phyloP scores from a whole-genome alignment of 441 rosid genomes.

The Adansonia madagascariensis region DNA sequence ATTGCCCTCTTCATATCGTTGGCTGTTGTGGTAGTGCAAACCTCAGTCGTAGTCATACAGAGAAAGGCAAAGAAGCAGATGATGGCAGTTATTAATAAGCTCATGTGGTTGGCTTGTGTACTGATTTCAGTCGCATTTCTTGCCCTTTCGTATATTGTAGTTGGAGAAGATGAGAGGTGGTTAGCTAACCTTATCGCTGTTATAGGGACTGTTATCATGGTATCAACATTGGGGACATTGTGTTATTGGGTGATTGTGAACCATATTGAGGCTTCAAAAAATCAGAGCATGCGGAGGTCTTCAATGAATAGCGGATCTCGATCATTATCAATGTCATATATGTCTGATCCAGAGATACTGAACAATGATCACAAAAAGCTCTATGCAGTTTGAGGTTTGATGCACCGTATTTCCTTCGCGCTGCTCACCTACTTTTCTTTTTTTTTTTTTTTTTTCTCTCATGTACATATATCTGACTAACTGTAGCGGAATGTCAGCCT shows the following conservation, averaged over 20 bases:
- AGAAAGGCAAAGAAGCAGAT: slow-evolving; percentile 55
- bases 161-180: slow-evolving; percentile 49
- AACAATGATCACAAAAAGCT: slow-evolving; percentile 61
- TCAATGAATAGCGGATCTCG: slow-evolving; percentile 46
- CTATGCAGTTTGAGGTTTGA: slow-evolving; percentile 63
- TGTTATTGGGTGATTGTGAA: slow-evolving; percentile 64
- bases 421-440: not conserved
- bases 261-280: slow-evolving; percentile 55
- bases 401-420: not conserved
- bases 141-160: slow-evolving; percentile 59
- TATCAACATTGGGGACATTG: slow-evolving; percentile 64
- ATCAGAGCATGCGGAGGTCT: slow-evolving; percentile 46
- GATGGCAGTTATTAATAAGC: slow-evolving; percentile 69
- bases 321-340: slow-evolving; percentile 46
- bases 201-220: slow-evolving; percentile 57
- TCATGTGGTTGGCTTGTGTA: slow-evolving; percentile 70
- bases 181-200: slow-evolving; percentile 49
- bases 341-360: slow-evolving; percentile 46
- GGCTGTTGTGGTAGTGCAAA: slow-evolving; percentile 66
- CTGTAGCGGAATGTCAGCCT: slow-evolving; percentile 8
- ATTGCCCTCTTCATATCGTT: slow-evolving; percentile 63
- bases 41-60: slow-evolving; percentile 59
- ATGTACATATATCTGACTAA: slow-evolving; percentile 20
- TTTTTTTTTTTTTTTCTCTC: not conserved
- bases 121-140: slow-evolving; percentile 59